Conservation (phyloP, 345 rosid genomes). For the Limnanthes douglasii region DNA sequence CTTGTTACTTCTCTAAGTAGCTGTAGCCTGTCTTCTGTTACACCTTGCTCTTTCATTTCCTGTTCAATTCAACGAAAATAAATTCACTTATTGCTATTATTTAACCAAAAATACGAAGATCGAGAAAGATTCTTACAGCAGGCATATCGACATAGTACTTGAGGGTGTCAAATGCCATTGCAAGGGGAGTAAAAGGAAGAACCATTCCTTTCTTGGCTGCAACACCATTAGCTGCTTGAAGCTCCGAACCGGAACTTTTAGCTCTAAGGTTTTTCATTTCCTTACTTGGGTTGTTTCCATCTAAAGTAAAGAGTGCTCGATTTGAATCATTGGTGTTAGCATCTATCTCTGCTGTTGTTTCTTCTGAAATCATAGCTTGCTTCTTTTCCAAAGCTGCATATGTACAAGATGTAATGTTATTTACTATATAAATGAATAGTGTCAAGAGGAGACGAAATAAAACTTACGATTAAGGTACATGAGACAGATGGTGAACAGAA, state of each 20-base stretch:
- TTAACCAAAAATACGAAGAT: neutral
- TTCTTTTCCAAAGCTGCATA: conserved; percentile 46
- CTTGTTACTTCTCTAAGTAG: conserved; percentile 66
- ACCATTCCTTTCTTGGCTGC: conserved; percentile 58
- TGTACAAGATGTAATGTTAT: neutral
- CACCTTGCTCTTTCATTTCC: conserved; percentile 90
- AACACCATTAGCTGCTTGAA: conserved; percentile 16
- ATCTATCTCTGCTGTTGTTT: conserved; percentile 23
- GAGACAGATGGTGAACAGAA: conserved; percentile 58
- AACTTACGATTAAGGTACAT: conserved; percentile 53
- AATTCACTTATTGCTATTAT: neutral
- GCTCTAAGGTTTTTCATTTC: neutral
- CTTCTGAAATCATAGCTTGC: conserved; percentile 51
- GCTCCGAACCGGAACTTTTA: conserved; percentile 16
- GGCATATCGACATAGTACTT: conserved; percentile 78
- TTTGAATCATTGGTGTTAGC: conserved; percentile 8
- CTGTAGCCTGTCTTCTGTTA: conserved; percentile 50
- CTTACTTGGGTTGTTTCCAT: conserved; percentile 25
- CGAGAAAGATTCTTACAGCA: conserved; percentile 23
- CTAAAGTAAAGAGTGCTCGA: conserved; percentile 14
- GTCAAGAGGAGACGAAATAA: neutral
- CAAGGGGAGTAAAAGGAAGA: conserved; percentile 67
- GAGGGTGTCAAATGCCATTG: conserved; percentile 60
- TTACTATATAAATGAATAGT: neutral
- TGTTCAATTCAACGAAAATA: conserved; percentile 8